phyloP scores from a whole-genome alignment of 116 monocot species.

The Thalassia testudinum region DNA sequence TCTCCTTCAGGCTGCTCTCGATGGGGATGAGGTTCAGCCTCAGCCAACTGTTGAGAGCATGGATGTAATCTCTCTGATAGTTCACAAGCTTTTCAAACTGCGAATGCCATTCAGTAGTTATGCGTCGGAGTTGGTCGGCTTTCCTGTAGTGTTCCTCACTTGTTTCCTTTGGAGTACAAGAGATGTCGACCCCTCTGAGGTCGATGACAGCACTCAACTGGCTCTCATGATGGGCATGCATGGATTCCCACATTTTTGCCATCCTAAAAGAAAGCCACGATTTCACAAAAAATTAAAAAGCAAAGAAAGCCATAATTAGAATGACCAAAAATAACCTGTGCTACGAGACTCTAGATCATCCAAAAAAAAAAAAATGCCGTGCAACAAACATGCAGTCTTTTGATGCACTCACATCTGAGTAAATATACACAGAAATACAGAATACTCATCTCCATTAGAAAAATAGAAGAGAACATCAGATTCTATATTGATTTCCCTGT shows the following conservation, averaged over 20 bases:
- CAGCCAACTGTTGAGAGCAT: slow-evolving; percentile 58
- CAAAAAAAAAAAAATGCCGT: no score
- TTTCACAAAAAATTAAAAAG: no score
- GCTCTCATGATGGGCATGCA: slow-evolving; percentile 36
- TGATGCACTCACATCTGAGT: no score
- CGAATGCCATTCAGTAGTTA: slow-evolving; percentile 16
- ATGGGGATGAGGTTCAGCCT: slow-evolving; percentile 52
- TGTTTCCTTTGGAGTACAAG: slow-evolving; percentile 41
- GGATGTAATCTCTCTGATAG: slow-evolving; percentile 61
- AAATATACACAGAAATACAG: no score
- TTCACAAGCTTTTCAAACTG: slow-evolving; percentile 52
- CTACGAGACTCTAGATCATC: no score
- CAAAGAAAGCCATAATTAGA: no score
- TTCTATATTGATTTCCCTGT: no score
- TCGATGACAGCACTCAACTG: slow-evolving; percentile 28
- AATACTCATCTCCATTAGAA: no score
- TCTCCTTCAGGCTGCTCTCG: slow-evolving; percentile 57
- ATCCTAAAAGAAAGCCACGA: slow-evolving; percentile 19
- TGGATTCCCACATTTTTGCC: slow-evolving; percentile 72
- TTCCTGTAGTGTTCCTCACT: slow-evolving; percentile 25
- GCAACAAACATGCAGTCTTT: no score
- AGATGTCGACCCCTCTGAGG: slow-evolving; percentile 27
- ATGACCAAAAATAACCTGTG: no score
- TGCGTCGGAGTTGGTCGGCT: slow-evolving; percentile 41
- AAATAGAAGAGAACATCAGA: no score